Evolutionary conservation across 208 protist genomes (phyloP), one percentile per base, ranked within the genome.

Genomic region (Leishmania mexicana): DNA sequence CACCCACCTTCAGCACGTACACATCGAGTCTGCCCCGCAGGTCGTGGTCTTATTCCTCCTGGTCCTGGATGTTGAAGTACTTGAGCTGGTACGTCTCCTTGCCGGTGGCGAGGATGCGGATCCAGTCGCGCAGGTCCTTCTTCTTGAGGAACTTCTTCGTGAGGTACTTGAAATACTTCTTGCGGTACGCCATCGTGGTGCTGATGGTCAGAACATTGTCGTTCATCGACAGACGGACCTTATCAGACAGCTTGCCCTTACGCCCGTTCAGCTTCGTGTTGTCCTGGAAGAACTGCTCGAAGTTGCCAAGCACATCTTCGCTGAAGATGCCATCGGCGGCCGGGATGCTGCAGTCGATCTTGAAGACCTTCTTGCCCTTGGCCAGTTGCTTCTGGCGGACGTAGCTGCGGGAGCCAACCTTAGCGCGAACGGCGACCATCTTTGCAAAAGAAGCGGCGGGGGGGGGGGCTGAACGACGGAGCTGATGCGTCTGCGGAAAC

Each of bases 161-260:
- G 57, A 99, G 91, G 91, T 99, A 99, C 96, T 99, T 99, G 83
- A 99, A 94, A 96, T 99, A 99, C 89, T 99, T 96, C 97, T 99
- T 99, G 89, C 96, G 96, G 96, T 99, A 99, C 58, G 90, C 91
- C 92, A 98, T 96, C 57, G 94, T 93, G 78, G 93, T 93, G 65
- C 84, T 85, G 76, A 99, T 91, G 74, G 89, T 91, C 68, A 99
- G 92, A 85, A 97, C 96, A 85, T 94, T 97, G 85, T 99, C 94
- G 35, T 98, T 95, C 83, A 94, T 90, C 75, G 86, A 83, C 74
- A 93, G 81, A 81, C 87, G 91, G 57, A 99, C 98, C 86, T 96
- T 96, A 76, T 99, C 93, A 62, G 95, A 94, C 65, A 99, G 95
- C 92, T 99, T 99, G 81, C 98, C 98, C 80, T 98, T 98, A 93